Conservation (phyloP, 2,329 filamentous ascomycete genomes). For the Aspergillus pseudotamarii region DNA sequence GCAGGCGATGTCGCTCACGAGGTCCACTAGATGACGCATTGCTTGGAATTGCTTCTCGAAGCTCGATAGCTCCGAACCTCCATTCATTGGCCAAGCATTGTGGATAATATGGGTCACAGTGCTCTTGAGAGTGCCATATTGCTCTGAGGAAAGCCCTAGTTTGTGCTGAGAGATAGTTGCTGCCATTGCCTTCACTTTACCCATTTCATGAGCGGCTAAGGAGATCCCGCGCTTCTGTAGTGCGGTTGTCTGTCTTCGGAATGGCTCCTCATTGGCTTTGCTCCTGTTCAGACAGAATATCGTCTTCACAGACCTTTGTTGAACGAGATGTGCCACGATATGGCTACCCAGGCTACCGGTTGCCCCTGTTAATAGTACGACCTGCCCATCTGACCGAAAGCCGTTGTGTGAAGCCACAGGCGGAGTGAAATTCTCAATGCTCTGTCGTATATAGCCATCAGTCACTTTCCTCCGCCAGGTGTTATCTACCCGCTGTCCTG, state of each 20-base stretch:
- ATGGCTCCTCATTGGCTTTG: constrained; percentile 26
- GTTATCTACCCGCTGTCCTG: not conserved
- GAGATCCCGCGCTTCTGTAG: constrained; percentile 29
- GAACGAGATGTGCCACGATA: constrained; percentile 41
- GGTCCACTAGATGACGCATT: constrained; percentile 54
- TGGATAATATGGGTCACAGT: constrained; percentile 51
- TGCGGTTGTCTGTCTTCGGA: constrained; percentile 39
- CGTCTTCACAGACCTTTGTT: constrained; percentile 29
- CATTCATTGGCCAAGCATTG: constrained; percentile 14
- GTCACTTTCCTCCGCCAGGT: constrained; percentile 18
- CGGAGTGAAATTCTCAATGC: constrained; percentile 24
- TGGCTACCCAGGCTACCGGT: constrained; percentile 46
- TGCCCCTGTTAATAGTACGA: constrained; percentile 47
- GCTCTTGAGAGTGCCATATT: constrained; percentile 43
- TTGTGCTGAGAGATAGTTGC: constrained; percentile 51
- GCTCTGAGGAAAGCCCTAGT: constrained; percentile 50
- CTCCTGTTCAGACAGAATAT: constrained; percentile 54
- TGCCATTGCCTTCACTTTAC: constrained; percentile 52
- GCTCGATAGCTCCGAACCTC: constrained; percentile 4
- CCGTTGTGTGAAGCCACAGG: not conserved
- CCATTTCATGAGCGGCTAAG: constrained; percentile 17
- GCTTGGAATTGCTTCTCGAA: constrained; percentile 40
- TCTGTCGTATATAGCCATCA: constrained; percentile 27
- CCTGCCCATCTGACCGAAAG: constrained; percentile 3
- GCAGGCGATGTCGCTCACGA: constrained; percentile 40